Percentiles rank a stretch among this genome's conserved stretches.
These are phyloP conservation scores for Apiospora koreana DNA, from an alignment of 2,329 filamentous ascomycete species.

Conservation along the genomic window DNA sequence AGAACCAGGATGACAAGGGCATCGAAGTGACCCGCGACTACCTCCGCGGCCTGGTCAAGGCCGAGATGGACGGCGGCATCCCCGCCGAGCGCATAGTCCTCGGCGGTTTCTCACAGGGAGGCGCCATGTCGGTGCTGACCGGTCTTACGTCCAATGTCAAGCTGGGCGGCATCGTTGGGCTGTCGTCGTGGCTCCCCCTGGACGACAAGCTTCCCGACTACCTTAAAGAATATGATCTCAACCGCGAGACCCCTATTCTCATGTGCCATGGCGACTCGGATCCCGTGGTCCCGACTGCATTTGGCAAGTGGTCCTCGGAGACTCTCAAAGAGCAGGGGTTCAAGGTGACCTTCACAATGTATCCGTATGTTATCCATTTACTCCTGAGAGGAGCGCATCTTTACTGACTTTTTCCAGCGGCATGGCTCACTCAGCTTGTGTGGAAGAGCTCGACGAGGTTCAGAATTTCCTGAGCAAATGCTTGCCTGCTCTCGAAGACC, in stretches of 20 bases:
- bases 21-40: constrained; percentile 73
- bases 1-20: constrained; percentile 63
- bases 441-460: constrained; percentile 79
- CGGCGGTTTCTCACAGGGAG: constrained; percentile 85
- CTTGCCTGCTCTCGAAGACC: constrained; percentile 42
- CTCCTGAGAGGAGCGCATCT: neutral
- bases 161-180: constrained; percentile 83
- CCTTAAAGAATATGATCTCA: constrained; percentile 56
- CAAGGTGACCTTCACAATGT: constrained; percentile 74
- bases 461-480: constrained; percentile 57
- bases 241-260: constrained; percentile 79
- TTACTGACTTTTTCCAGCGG: constrained; percentile 46
- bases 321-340: constrained; percentile 69
- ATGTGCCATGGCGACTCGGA: constrained; percentile 87
- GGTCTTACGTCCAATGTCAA: constrained; percentile 73
- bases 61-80: constrained; percentile 80
- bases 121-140: constrained; percentile 80
- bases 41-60: constrained; percentile 76
- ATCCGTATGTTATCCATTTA: constrained; percentile 55
- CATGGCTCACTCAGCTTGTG: constrained; percentile 74
- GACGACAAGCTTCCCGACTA: constrained; percentile 61
- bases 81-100: constrained; percentile 81
- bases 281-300: constrained; percentile 67
- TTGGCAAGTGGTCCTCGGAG: constrained; percentile 69
- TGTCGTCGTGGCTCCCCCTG: constrained; percentile 81